These are phyloP conservation scores for Reticulascus tulasneorum DNA, from an alignment of 2,329 filamentous ascomycete genomes.

Conservation along the genomic window DNA sequence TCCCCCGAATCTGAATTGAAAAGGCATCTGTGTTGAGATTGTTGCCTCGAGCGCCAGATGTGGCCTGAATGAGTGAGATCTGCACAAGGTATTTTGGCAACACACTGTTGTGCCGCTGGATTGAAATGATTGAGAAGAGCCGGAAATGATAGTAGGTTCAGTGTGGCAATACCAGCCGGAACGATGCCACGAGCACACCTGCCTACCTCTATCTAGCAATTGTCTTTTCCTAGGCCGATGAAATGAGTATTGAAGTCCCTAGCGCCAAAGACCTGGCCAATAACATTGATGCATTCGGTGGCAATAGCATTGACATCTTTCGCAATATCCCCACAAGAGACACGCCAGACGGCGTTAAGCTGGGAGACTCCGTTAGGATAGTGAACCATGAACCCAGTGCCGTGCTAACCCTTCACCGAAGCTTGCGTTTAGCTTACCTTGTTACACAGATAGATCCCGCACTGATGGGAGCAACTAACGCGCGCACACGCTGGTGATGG, in stretches of 20 bases:
- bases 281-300: neutral
- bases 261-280: neutral
- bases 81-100: too few relatives aligned
- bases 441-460: slow-evolving; percentile 1
- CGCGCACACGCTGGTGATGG: neutral
- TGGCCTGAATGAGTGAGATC: too few relatives aligned
- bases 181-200: too few relatives aligned
- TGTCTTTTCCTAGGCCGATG: neutral
- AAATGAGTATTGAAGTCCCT: neutral
- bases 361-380: neutral
- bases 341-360: neutral
- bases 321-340: neutral
- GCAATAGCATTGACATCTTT: neutral
- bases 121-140: too few relatives aligned
- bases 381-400: neutral
- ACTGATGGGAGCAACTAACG: neutral
- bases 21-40: too few relatives aligned
- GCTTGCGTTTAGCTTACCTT: neutral
- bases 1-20: too few relatives aligned
- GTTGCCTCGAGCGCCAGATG: too few relatives aligned
- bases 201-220: slow-evolving; percentile 1
- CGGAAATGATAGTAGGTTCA: too few relatives aligned
- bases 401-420: neutral
- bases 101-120: too few relatives aligned
- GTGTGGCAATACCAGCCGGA: too few relatives aligned